Conservation (phyloP, 805 yeast genomes). For the Teunomyces atbi region DNA sequence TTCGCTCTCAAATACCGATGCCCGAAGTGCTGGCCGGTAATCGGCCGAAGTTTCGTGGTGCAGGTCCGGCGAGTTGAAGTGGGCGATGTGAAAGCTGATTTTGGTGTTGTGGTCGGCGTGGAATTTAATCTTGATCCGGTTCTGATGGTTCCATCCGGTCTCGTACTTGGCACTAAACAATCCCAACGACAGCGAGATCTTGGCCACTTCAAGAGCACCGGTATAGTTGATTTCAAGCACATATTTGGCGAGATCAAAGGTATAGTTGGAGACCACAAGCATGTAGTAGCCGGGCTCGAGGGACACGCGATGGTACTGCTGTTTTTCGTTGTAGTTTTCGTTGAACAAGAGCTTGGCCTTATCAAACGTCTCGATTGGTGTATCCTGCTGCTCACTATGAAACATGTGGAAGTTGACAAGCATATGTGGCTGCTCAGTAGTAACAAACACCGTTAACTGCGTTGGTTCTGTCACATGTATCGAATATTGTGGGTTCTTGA, state of each 20-base stretch:
- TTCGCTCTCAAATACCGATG: conserved; percentile 36
- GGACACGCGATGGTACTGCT: conserved; percentile 20
- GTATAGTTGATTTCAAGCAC: conserved; percentile 28
- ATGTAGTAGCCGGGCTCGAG: conserved; percentile 41
- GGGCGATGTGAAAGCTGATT: conserved; percentile 25
- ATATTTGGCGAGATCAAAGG: conserved; percentile 28
- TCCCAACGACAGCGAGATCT: conserved; percentile 31
- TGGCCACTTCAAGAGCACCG: conserved; percentile 8
- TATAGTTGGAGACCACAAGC: conserved; percentile 47
- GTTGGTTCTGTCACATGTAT: conserved; percentile 19
- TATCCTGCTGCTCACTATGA: conserved; percentile 30
- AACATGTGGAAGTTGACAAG: conserved; percentile 44
- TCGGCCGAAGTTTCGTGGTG: conserved; percentile 11
- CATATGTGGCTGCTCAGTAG: neutral
- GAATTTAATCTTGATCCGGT: conserved; percentile 36
- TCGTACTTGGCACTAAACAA: conserved; percentile 24
- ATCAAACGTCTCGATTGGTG: conserved; percentile 20
- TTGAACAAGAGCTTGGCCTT: conserved; percentile 22
- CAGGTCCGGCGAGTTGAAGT: conserved; percentile 12
- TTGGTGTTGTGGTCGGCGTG: conserved; percentile 16
- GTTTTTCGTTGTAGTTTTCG: conserved; percentile 36
- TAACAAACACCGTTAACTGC: neutral
- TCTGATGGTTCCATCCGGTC: conserved; percentile 41
- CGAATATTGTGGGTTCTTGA: conserved; percentile 55
- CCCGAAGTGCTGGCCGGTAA: conserved; percentile 50